phyloP scores from a whole-genome alignment of 2,329 filamentous ascomycete species.

The Cladosporium sp. region DNA sequence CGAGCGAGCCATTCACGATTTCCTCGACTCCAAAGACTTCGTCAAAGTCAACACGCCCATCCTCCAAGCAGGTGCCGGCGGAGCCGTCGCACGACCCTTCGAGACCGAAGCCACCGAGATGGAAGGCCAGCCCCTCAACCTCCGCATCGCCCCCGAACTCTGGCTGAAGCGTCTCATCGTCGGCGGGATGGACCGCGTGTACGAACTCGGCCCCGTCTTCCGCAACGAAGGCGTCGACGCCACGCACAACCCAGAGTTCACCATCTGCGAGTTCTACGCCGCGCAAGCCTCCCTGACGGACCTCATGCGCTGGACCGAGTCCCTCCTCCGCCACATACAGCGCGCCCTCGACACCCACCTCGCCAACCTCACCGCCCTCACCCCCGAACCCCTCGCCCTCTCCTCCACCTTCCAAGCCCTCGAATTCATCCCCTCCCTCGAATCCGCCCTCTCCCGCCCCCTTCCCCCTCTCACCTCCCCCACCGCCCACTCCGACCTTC shows the following conservation, averaged over 20 bases:
- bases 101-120: conserved; percentile 73
- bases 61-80: conserved; percentile 73
- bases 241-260: conserved; percentile 96
- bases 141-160: conserved; percentile 88
- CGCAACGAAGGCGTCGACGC: conserved; percentile 82
- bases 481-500: conserved; percentile 52
- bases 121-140: conserved; percentile 60
- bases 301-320: conserved; percentile 70
- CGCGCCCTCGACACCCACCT: conserved; percentile 45
- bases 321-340: conserved; percentile 45
- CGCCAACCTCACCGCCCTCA: neutral
- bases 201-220: conserved; percentile 88
- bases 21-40: conserved; percentile 66
- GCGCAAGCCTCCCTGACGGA: conserved; percentile 72
- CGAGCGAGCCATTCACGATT: conserved; percentile 65
- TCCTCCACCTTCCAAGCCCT: neutral
- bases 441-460: conserved; percentile 57
- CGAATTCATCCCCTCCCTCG: conserved; percentile 76
- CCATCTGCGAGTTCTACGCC: conserved; percentile 94
- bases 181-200: conserved; percentile 80
- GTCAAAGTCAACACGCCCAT: conserved; percentile 89
- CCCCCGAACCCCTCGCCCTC: neutral
- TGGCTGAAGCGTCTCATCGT: conserved; percentile 91
- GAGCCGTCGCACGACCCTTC: conserved; percentile 82
- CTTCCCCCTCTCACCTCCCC: conserved; percentile 47